Conservation (phyloP, 164 flowering plant genomes). For the Vitis riparia region DNA sequence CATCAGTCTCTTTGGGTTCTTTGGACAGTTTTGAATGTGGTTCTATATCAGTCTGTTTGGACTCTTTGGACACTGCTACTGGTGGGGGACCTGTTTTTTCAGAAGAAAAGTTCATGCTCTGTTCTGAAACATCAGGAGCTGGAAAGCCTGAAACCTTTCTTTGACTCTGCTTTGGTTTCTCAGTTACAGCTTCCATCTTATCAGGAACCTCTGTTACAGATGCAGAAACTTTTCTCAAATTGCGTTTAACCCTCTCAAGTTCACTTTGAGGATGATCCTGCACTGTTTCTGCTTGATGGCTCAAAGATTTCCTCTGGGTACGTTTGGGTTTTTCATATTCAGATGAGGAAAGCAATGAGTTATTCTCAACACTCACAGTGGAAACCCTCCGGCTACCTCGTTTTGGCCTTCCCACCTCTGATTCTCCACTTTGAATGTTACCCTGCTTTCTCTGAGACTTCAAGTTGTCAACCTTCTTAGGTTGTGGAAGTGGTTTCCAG, state of each 20-base stretch:
- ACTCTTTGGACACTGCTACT: conserved; percentile 2
- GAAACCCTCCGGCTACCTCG: conserved; percentile 43
- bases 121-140: conserved; percentile 22
- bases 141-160: conserved; percentile 8
- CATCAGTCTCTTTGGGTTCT: too few species aligned
- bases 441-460: conserved; percentile 45
- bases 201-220: conserved; percentile 15
- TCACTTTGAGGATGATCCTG: conserved; percentile 39
- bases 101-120: conserved; percentile 1
- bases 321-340: conserved; percentile 43
- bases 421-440: conserved; percentile 23
- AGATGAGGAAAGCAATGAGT: conserved; percentile 21
- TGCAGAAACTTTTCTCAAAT: conserved; percentile 36
- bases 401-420: conserved; percentile 41
- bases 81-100: conserved; percentile 15
- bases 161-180: conserved; percentile 25
- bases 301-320: conserved; percentile 20
- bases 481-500: conserved; percentile 51
- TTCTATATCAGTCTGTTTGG: neutral
- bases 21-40: too few species aligned
- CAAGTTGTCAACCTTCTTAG: conserved; percentile 31
- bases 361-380: conserved; percentile 33
- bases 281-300: conserved; percentile 19
- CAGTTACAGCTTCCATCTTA: conserved; percentile 19
- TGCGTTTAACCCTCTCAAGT: conserved; percentile 47